Base-by-base conservation (phyloP, 208 protist species). In the Trichomonas tenax region DNA sequence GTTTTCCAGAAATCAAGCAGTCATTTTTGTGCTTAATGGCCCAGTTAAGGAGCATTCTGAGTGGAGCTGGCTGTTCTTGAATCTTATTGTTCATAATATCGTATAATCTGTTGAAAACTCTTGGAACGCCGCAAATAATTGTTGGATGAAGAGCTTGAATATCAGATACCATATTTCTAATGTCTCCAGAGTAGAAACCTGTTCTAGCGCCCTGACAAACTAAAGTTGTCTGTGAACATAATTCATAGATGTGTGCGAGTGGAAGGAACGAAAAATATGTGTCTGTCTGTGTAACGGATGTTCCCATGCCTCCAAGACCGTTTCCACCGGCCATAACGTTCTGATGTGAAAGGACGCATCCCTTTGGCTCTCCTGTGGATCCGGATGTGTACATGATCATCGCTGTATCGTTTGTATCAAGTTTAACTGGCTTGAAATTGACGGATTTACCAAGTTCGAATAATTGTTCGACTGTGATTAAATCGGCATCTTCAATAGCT, bases 71-170 rank as follows among this genome's bases (percentile, higher is more conserved):
- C 0, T 81, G 34, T 45, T 41, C 36, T n/a, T 96, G 10, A 14
- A 82, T 96, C 26, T 96, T 96, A 0, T 96, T 82, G 10, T 31
- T 49, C 40, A 96, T 51, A 0, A 31, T 82, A 15, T 96, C 93
- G 26, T 98, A 97, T 0, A 98, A 96, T 45, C 97, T 96, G 93
- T 98, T 97, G 96, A 97, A 98, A 26, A 98, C 96, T 82, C 98
- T 96, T 41, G 98, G 98, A 31, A 98, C 98, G 38, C 63, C 97
- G 51, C 89, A 58, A 26, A 98, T 97, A 88, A 98, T 95, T 23
- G 98, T 98, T 17, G 98, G 98, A 11, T 96, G 96, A 17, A 98
- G 97, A 9, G 86, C 96, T 26, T 96, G 41, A 41, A 98, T 97
- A 88, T 98, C 98, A 41, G 97, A 97, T 44, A 97, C 96, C 26